Evolutionary conservation across 192 early-diverging fungal species (phyloP).

Genomic region (Cladochytrium replicatum): DNA sequence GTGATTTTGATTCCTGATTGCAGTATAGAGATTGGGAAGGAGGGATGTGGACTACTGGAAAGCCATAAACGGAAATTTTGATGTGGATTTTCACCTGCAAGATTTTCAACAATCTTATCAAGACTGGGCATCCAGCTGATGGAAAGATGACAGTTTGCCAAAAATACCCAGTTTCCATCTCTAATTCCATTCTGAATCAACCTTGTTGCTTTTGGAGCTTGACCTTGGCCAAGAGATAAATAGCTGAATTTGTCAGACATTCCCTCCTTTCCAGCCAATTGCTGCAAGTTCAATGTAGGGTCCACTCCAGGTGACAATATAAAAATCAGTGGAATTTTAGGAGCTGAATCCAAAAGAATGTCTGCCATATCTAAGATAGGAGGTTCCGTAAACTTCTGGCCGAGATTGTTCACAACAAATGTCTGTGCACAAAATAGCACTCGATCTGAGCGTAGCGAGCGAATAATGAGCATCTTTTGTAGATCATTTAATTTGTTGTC

Average conservation of each 20-base stretch:
- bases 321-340: conserved; percentile 47
- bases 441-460: conserved; percentile 45
- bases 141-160: conserved; percentile 55
- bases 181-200: conserved; percentile 51
- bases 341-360: conserved; percentile 44
- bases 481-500: conserved; percentile 54
- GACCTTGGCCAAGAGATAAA: conserved; percentile 52
- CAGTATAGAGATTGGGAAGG: conserved; percentile 56
- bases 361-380: conserved; percentile 47
- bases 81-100: conserved; percentile 43
- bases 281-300: conserved; percentile 30
- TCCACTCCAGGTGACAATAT: conserved; percentile 57
- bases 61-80: conserved; percentile 51
- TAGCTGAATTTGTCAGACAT: conserved; percentile 45
- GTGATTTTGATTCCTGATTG: conserved; percentile 52
- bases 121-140: conserved; percentile 53
- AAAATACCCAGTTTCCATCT: conserved; percentile 54
- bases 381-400: conserved; percentile 47
- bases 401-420: conserved; percentile 47
- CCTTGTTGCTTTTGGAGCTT: conserved; percentile 49
- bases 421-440: conserved; percentile 47
- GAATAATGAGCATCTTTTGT: conserved; percentile 49
- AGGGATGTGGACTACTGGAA: conserved; percentile 50
- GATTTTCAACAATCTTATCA: conserved; percentile 49
- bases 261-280: conserved; percentile 38